Base-by-base conservation (phyloP, 1,139 yeast genomes). In the Blastobotrys arbuscula region DNA sequence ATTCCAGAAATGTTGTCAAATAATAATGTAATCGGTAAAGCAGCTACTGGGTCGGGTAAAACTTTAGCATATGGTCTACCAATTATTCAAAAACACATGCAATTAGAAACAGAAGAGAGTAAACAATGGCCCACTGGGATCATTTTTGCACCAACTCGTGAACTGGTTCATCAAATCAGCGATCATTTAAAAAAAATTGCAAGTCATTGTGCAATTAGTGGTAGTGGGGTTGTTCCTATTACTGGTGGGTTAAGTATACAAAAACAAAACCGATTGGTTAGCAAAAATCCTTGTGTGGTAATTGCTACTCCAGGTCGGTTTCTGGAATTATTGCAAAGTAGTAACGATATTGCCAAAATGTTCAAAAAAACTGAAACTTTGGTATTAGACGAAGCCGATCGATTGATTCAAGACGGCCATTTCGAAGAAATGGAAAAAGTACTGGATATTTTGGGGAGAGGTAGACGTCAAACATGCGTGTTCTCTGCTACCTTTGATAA, bases 1-100 rank as follows among this genome's bases (percentile, higher is more conserved):
- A 92, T 97, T 97, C 98, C 98, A 54, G 92, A 92, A 97, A 97
- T 98, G 66, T 77, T 90, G 55, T 82, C 92, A 62, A 98, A 98
- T 75, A 85, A 97, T 44, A 97, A 92, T 66, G 78, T 92, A 9
- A 80, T 94, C 56, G 99, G 98, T 50, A 94, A 92, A 62, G 98
- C 98, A 10, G 84, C 95, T 8, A 94, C 99, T 0, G 99, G 99
- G 64, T 88, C 96, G 0, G 99, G 99, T 74, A 92, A 92, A 63
- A 92, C 98, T 0, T 72, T 90, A 50, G 98, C 98, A 0, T 92
- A 88, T 64, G 97, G 97, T 44, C 78, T 92, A 23, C 97, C 98
- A n/a, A 83, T 94, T 24, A 67, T 92, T 51, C 96, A 94, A 61
- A 77, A 76, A 48, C 66, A 59, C 50, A 46, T 66, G 19, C 44